Evolutionary conservation across 2,329 filamentous ascomycete genomes (phyloP), one percentile per base, ranked within the genome.

Genomic region (Akanthomyces uredinophilus): DNA sequence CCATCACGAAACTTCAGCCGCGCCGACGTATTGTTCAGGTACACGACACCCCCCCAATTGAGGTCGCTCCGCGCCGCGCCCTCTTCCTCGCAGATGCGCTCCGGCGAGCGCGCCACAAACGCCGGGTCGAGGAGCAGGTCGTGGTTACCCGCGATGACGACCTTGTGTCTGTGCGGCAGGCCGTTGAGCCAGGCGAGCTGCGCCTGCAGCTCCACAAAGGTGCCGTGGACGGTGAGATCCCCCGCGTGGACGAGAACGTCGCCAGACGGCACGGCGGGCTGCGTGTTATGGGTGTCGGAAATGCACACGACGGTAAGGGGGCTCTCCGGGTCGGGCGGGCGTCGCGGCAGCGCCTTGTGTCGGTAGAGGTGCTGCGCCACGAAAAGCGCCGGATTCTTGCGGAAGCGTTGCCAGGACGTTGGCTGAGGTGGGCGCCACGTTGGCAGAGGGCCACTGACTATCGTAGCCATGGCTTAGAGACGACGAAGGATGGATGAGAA

Each of bases 221-320:
- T 74, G n/a, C 78, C 79, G n/a, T 71, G 70, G 56, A 78, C 69
- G 0, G 77, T 79, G n/a, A 82, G 71, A 63, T 82, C 79, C 22
- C 80, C 79, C 0, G 79, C 77, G 63, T 82, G 79, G 47, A 82
- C 70, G 16, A 83, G 73, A 3, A 82, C 68, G 60, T 82, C 79
- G 0, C 78, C 79, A 4, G 68, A 58, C 1, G 78, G 78, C 6
- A 82, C 65, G 3, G 64, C 59, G 5, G 73, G 74, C 29, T 70
- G 70, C 22, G 66, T 70, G 64, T 76, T 77, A 68, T 81, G 78
- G 11, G 78, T 81, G 66, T 81, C 78, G 4, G 79, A 81, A 35
- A 81, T 63, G 68, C 77, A 79, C 13, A 78, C 74, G 2, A 78
- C 66, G 13, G 68, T n/a, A n/a, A n/a, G n/a, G n/a, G n/a, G n/a